Base-by-base conservation (phyloP, 2,329 filamentous ascomycete species). In the Monascus ruber region DNA sequence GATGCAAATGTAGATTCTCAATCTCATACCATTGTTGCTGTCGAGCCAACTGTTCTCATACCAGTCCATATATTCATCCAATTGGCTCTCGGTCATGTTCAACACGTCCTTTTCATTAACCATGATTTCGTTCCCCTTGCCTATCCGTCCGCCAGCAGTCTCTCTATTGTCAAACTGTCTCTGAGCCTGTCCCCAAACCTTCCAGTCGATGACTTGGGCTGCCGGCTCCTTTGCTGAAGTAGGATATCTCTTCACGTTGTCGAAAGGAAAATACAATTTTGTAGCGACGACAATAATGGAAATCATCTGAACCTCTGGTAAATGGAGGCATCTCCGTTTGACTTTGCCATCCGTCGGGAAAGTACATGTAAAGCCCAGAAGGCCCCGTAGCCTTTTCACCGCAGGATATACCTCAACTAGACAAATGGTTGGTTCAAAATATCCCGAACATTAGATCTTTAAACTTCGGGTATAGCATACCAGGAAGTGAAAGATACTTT, bases 51-150 rank as follows among this genome's bases (percentile, higher is more conserved):
- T 81, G 41, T 71, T 70, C 53, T 84, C 78, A 55, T 83, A 88
- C 79, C 83, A 91, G 58, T 85, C 76, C 60, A 93, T 70, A 52
- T 87, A 89, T 42, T 82, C 74, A 51, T 88, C 83, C 31, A 89
- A 64, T 45, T 82, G 72, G 24, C 70, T 62, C 4, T 69, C 62
- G 2, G 64, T 68, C 75, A 88, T 79, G 1, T 64, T 57, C 32
- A 79, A 70, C 6, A 85, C 72, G 48, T 85, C 74, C 4, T 66
- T 63, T 40, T 83, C 79, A 5, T 68, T 73, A 24, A 82, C 57
- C n/a, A 66, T 56, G 6, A 76, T 60, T 53, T 77, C 70, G 48
- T 71, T 56, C 55, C 64, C 57, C 60, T 64, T 59, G 48, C 63
- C 58, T 50, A 69, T 45, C 42, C 60, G 54, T 8, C 61, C 53